Base-by-base conservation (phyloP, 169 alveolate species). In the Plasmodium berghei region DNA sequence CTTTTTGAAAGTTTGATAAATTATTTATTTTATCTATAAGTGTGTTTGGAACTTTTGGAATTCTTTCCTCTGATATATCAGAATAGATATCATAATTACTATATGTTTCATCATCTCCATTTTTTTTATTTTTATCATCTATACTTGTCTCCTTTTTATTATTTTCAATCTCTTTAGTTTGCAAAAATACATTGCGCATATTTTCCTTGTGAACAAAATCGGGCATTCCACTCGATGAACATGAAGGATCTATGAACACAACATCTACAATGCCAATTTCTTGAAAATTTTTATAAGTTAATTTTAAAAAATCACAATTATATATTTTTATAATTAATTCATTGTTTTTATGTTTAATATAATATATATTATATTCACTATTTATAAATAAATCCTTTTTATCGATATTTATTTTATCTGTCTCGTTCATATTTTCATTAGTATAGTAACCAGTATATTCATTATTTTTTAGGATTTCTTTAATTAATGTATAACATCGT, bases 161-260 rank as follows among this genome's bases (percentile, higher is more conserved):
- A 12, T 8, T 22, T 1, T 48, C 48, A 45, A 45, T 49, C 18
- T 46, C 58, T 0, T 22, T 42, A 12, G 72, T 2, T 10, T 6
- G 14, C 4, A 6, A n/a, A 40, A 56, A 85, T 20, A 58, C 46
- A 2, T 48, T 18, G 0, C 5, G 42, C 64, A 85, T 56, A 34
- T 73, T 70, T 14, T 48, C 52, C 52, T 85, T 85, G 16, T 58
- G 59, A 10, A 52, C 55, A 69, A 85, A 85, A 55, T 85, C 91
- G 0, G 87, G 91, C 91, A 85, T 85, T 9, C 91, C 91, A 34
- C 91, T 85, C 18, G 91, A 85, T 9, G 91, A 85, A 40, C 91
- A 85, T 20, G 87, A 70, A 4, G 91, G 91, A 22, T 85, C 91
- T 20, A 85, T 28, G 63, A 58, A 85, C 14, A 85, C 91, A 28